Base-by-base conservation (phyloP, 768 basidiomycete species). In the Tulasnella sp. region DNA sequence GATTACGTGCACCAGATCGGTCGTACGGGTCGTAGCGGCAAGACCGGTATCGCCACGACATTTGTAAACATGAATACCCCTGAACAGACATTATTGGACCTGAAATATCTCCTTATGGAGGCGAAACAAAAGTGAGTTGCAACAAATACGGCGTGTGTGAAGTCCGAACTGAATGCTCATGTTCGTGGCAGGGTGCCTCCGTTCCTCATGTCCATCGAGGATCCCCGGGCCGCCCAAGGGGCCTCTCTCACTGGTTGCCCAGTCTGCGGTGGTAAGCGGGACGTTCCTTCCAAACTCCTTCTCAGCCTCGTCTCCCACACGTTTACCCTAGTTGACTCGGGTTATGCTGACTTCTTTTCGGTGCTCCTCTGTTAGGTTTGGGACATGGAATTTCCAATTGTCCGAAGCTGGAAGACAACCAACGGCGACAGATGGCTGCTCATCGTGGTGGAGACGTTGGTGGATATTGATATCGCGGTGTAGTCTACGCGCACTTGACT, bases 1-100 rank as follows among this genome's bases (percentile, higher is more conserved):
- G 98, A 99, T 86, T 99, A 99, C 84, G 97, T 99, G 75, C 98
- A 99, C 88, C 97, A 99, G 86, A 99, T 99, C 83, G 98, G 98
- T 40, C 94, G 98, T 81, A 99, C 98, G 9, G 98, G 98, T 76
- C 92, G 98, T 83, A 96, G 94, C 83, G 98, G 98, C 31, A 98
- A 98, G 86, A 99, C 98, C 0, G 98, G 98, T 76, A 98, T 99
- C 79, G 97, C 98, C 44, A 99, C 98, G 46, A 97, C 98, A 48
- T 99, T 99, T 84, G 96, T 99, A 78, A 99, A 99, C 85, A 97
- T 97, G 95, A 95, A 94, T 84, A 98, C 97, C 2, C 90, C 94
- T 0, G 98, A 99, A 84, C 97, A 98, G 87, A 99, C 98, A 0
- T 87, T 99, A 48, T 87, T 99, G 82, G 98, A 99, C 89, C 88